A percentile compares a stretch with the other conserved stretches of the same genome.
Evolutionary conservation across 345 rosid species (phyloP).

Genomic region (Populus pruinosa): DNA sequence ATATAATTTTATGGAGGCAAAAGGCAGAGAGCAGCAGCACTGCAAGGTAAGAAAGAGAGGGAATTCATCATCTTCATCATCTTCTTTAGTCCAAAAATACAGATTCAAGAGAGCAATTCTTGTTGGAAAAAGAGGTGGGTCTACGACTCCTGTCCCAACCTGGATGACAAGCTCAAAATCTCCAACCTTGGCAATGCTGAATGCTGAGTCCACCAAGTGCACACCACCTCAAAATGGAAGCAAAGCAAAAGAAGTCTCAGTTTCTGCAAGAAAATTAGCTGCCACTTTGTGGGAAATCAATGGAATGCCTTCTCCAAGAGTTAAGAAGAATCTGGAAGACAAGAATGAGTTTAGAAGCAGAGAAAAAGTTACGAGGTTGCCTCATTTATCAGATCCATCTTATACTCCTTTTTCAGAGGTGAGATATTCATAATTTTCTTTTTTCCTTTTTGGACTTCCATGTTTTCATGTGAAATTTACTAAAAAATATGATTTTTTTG

Average conservation of each 20-base stretch:
- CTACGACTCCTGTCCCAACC: slow-evolving; percentile 66
- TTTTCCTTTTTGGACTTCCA: background rate
- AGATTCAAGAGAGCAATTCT: slow-evolving; percentile 79
- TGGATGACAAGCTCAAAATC: slow-evolving; percentile 50
- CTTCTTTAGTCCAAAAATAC: slow-evolving; percentile 63
- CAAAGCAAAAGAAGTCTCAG: slow-evolving; percentile 35
- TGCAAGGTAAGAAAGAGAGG: slow-evolving; percentile 91
- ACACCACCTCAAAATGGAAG: slow-evolving; percentile 19
- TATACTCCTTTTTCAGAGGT: slow-evolving; percentile 58
- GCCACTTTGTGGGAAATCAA: slow-evolving; percentile 89
- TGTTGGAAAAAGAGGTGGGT: slow-evolving; percentile 54
- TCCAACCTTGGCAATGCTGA: slow-evolving; percentile 34
- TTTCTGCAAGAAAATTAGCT: slow-evolving; percentile 84
- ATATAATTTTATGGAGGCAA: slow-evolving; percentile 27
- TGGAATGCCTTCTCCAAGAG: slow-evolving; percentile 41
- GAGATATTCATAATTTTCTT: background rate
- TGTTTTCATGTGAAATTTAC: background rate
- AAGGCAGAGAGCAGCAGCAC: slow-evolving; percentile 31
- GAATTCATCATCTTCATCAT: slow-evolving; percentile 79
- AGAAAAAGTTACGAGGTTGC: slow-evolving; percentile 28
- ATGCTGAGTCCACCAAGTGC: slow-evolving; percentile 29
- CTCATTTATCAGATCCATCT: slow-evolving; percentile 53
- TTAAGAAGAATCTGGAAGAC: slow-evolving; percentile 28
- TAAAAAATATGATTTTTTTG: background rate
- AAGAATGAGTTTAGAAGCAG: slow-evolving; percentile 37